phyloP scores from a whole-genome alignment of 169 alveolate species.

The Plasmodium berghei region DNA sequence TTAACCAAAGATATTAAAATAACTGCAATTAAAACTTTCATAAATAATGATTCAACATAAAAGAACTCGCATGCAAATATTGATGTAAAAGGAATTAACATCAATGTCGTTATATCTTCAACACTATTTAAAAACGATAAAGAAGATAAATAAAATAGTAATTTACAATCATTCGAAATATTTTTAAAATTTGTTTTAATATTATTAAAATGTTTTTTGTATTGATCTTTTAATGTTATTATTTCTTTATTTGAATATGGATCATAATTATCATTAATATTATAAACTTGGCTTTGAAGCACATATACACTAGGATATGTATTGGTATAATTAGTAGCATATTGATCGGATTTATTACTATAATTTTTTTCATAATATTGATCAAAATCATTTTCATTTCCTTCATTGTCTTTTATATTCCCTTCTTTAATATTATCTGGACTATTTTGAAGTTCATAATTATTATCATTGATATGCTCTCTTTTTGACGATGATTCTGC shows the following conservation, averaged over 20 bases:
- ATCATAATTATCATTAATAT: conserved; percentile 17
- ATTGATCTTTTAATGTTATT: conserved; percentile 22
- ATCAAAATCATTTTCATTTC: conserved; percentile 41
- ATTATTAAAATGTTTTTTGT: conserved; percentile 27
- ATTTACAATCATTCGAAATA: conserved; percentile 10
- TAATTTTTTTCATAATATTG: conserved; percentile 28
- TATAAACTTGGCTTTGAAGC: conserved; percentile 19
- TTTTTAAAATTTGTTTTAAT: not conserved
- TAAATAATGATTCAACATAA: conserved; percentile 13
- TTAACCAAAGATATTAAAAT: conserved; percentile 47
- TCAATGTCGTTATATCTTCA: conserved; percentile 35
- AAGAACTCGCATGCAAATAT: conserved; percentile 34
- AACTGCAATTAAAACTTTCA: conserved; percentile 25
- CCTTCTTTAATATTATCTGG: conserved; percentile 23
- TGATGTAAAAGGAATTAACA: conserved; percentile 54
- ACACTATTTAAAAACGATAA: conserved; percentile 59
- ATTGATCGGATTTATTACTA: not conserved
- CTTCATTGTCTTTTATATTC: not conserved
- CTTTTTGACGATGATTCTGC: not conserved
- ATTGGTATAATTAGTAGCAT: not conserved
- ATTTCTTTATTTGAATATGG: conserved; percentile 4
- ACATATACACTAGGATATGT: conserved; percentile 23
- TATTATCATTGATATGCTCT: not conserved
- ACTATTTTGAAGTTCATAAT: not conserved
- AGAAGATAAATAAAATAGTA: conserved; percentile 20